Base-by-base conservation (phyloP, 305 asterid genomes). In the Euphrasia arctica region DNA sequence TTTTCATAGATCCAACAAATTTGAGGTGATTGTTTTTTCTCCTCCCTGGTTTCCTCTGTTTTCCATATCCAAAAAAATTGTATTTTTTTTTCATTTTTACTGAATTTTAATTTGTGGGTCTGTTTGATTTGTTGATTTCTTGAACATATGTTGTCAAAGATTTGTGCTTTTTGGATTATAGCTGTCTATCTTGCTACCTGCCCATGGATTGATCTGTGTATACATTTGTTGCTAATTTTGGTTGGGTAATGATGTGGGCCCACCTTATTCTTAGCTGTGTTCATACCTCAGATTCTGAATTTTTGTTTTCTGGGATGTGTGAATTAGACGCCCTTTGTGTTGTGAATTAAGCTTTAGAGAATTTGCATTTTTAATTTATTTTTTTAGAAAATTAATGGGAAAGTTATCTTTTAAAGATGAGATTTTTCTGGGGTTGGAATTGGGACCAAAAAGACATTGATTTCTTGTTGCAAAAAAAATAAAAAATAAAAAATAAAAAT, bases 1-100 rank as follows among this genome's bases (percentile, higher is more conserved):
- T 13, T 62, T 68, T 71, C 77, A 64, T 61, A 74, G 82, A 78
- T 74, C 80, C 79, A 71, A 71, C 73, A 58, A 68, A 65, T 72
- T 72, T 56, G 57, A 22, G 80, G 77, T 76, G 43, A 70, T 52
- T 49, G 12, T 66, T 69, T 79, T 72, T 36, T 63, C 58, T 45
- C 15, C 62, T 41, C 67, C 60, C 50, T 59, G 10, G 18, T 59
- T 8, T 8, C 31, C 60, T 28, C 32, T 50, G 50, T 28, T 63
- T 72, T 57, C 50, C 1, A 39, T 63, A 48, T 4, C n/a, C 1
- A 18, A 18, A 18, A 18, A 18, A 18, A 18, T 18, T 18, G 22
- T 18, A 47, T 77, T 43, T 67, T 66, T 66, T 68, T 9, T 36
- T 59, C 51, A 55, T 25, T 54, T 54, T 54, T 22, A 54, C 72